phyloP scores from a whole-genome alignment of 345 rosid genomes.

The Gossypium raimondii region DNA sequence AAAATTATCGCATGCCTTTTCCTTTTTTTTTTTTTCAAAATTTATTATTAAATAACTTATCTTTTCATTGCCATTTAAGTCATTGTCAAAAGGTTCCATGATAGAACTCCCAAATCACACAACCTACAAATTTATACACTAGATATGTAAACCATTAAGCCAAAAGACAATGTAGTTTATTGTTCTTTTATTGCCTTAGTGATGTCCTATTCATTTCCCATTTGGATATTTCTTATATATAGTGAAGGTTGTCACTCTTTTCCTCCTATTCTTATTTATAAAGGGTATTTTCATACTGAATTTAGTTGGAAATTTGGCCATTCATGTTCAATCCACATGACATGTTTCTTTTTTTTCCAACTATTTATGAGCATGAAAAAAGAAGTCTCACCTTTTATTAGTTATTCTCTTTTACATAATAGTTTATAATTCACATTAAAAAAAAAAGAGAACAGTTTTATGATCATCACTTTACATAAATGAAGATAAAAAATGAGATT shows the following conservation, averaged over 20 bases:
- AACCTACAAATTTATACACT: background rate
- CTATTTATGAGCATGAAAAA: background rate
- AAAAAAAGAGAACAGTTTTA: background rate
- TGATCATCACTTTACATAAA: background rate
- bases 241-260: background rate
- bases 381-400: background rate
- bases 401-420: background rate
- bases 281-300: background rate
- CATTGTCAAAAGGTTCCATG: background rate
- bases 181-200: background rate
- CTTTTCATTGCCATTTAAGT: background rate
- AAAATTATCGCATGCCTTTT: too few species aligned
- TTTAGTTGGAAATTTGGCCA: background rate
- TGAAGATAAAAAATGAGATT: background rate
- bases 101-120: background rate
- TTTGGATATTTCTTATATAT: background rate
- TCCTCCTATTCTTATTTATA: background rate
- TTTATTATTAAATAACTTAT: too few species aligned
- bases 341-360: background rate
- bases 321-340: conserved; percentile 5
- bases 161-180: background rate
- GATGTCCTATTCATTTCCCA: conserved; percentile 15
- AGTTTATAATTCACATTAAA: background rate
- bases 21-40: too few species aligned
- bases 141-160: background rate